Base-by-base conservation (phyloP, 768 basidiomycete species). In the Pisolithus albus region DNA sequence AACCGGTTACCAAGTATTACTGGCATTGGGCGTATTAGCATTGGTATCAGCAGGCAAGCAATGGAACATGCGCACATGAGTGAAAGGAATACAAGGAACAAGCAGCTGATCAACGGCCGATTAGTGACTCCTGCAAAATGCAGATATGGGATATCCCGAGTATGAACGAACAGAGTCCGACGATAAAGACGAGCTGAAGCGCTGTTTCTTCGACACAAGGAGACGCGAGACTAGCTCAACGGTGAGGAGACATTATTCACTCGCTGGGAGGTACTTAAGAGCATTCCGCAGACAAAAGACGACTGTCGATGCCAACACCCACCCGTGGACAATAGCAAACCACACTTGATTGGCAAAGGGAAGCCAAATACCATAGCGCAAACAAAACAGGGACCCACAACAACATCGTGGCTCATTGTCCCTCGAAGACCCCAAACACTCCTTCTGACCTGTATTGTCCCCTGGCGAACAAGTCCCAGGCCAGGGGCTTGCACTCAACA, bases 311-410 rank as follows among this genome's bases (percentile, higher is more conserved):
- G 38, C 57, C 57, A 56, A 40, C 19, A 37, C n/a, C 10, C 21
- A 45, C 49, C 28, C 47, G 19, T 10, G 26, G 44, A 68, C 64
- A 66, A 68, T 68, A 52, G 47, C n/a, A 23, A 36, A n/a, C 24
- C 28, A 28, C 13, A 23, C 30, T 19, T 46, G 38, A 6, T n/a
- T 40, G n/a, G n/a, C 39, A n/a, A 41, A 9, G 40, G 40, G 1
- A 21, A 41, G 40, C 19, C 42, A 43, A 43, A 43, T 23, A 24
- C 23, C 16, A 36, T 41, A 15, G 32, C 38, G 34, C 26, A 47
- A 49, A 45, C 26, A 28, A 56, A 56, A 54, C 47, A 23, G 4
- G 50, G 32, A 45, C 55, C 56, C 51, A 64, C 55, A 62, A 64
- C 59, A 61, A 59, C 45, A 16, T 37, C 21, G 32, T n/a, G 21